phyloP scores from a whole-genome alignment of 2,329 filamentous ascomycete genomes.

The Alternaria atra region DNA sequence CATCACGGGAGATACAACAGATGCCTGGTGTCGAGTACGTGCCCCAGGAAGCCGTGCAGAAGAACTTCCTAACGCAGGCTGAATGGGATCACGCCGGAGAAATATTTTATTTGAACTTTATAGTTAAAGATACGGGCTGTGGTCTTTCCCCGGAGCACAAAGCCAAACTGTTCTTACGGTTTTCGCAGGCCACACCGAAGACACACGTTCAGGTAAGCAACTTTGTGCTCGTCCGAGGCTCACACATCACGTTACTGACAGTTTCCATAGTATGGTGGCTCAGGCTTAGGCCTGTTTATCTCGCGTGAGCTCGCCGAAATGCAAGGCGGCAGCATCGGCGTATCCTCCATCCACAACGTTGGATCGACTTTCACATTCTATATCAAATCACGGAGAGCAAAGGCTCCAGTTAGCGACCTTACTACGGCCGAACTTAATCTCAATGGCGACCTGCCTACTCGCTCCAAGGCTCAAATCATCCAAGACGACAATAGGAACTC shows the following conservation, averaged over 20 bases:
- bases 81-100: constrained; percentile 16
- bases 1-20: constrained; percentile 8
- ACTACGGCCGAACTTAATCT: background rate
- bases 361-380: constrained; percentile 42
- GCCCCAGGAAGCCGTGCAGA: constrained; percentile 6
- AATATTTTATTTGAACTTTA: constrained; percentile 19
- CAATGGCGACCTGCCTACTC: background rate
- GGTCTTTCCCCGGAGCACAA: constrained; percentile 18
- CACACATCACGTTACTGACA: constrained; percentile 2
- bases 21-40: constrained; percentile 13
- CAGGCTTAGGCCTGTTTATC: constrained; percentile 35
- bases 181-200: constrained; percentile 35
- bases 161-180: constrained; percentile 32
- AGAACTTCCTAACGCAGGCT: constrained; percentile 1
- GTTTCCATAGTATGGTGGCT: constrained; percentile 30
- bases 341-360: constrained; percentile 26
- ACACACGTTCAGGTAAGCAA: constrained; percentile 29
- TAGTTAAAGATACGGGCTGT: constrained; percentile 15
- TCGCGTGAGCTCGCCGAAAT: constrained; percentile 38
- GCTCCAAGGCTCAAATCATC: constrained; percentile 9
- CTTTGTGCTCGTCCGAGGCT: background rate
- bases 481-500: background rate
- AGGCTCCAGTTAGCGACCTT: background rate
- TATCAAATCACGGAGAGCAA: constrained; percentile 22
- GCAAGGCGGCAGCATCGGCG: constrained; percentile 38